Percentiles rank a stretch among this genome's conserved stretches.
Evolutionary conservation across 768 basidiomycete species (phyloP).

Genomic region (Tubosaeta brunneosetosa): DNA sequence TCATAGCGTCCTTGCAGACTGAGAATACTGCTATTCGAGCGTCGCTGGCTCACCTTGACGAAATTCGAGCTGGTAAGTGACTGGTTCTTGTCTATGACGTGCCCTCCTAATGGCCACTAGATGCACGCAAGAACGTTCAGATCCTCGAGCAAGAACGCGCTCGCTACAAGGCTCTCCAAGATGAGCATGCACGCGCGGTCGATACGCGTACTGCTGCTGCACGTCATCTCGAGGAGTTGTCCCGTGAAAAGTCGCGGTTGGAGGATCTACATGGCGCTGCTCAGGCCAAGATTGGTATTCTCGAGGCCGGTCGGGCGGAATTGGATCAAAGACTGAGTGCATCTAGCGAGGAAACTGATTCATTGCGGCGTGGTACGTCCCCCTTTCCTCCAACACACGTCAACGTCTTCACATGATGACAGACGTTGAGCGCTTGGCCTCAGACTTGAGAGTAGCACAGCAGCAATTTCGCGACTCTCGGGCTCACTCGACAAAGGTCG

Average conservation of each 20-base stretch:
- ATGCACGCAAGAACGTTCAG: slow-evolving; percentile 8
- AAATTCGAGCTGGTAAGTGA: slow-evolving; percentile 29
- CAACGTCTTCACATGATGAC: slow-evolving; percentile 19
- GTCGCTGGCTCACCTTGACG: slow-evolving; percentile 28
- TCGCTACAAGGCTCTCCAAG: slow-evolving; percentile 17
- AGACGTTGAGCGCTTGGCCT: slow-evolving; percentile 19
- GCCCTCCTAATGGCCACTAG: slow-evolving; percentile 9
- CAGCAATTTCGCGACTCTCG: slow-evolving; percentile 10
- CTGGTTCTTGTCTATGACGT: neutral
- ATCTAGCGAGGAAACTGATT: slow-evolving; percentile 4
- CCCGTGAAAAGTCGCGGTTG: slow-evolving; percentile 23
- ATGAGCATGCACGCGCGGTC: slow-evolving; percentile 18
- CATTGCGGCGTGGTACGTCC: slow-evolving; percentile 21
- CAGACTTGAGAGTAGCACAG: slow-evolving; percentile 14
- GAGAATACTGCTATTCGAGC: slow-evolving; percentile 26
- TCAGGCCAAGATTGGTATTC: slow-evolving; percentile 12
- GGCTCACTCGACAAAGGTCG: slow-evolving; percentile 12
- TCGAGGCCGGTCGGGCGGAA: slow-evolving; percentile 12
- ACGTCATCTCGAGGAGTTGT: slow-evolving; percentile 17
- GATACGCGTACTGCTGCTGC: slow-evolving; percentile 6
- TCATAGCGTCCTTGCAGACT: slow-evolving; percentile 18
- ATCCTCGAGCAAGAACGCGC: slow-evolving; percentile 18
- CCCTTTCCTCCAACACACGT: slow-evolving; percentile 22
- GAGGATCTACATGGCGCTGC: slow-evolving; percentile 11
- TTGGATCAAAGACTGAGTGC: slow-evolving; percentile 11